These are phyloP conservation scores for Strigomonas oncopelti DNA, from an alignment of 208 protist genomes.

Conservation along the genomic window DNA sequence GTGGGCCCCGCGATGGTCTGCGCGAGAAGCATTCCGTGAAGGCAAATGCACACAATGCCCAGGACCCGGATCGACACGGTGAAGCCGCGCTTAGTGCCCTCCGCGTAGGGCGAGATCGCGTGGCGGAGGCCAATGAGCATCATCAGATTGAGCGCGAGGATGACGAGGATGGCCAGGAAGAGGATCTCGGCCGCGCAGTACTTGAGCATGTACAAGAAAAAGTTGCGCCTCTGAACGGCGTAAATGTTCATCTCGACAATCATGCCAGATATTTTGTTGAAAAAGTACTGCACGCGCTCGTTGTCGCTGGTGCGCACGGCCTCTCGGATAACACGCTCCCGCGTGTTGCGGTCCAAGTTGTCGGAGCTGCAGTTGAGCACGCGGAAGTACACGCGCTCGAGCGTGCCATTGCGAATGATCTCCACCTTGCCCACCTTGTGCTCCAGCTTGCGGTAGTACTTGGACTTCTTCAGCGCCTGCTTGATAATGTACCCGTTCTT, in stretches of 20 bases:
- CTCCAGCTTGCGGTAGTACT: constrained; percentile 31
- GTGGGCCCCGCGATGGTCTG: constrained; percentile 38
- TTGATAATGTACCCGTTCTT: constrained; percentile 40
- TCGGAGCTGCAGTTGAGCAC: constrained; percentile 33
- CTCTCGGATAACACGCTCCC: constrained; percentile 27
- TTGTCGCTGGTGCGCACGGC: constrained; percentile 57
- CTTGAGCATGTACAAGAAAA: constrained; percentile 34
- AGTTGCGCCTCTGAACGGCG: constrained; percentile 29
- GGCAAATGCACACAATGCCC: constrained; percentile 32
- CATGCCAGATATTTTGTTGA: constrained; percentile 29
- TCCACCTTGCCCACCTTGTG: constrained; percentile 60
- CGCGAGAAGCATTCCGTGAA: constrained; percentile 36
- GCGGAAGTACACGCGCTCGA: constrained; percentile 75
- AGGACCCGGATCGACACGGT: constrained; percentile 24
- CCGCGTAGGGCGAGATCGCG: constrained; percentile 32
- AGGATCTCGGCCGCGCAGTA: constrained; percentile 40
- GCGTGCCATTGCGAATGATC: constrained; percentile 40
- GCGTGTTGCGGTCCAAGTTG: constrained; percentile 33
- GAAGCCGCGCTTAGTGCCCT: constrained; percentile 23
- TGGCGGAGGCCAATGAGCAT: constrained; percentile 41
- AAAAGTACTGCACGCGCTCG: constrained; percentile 56
- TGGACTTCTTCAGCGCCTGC: constrained; percentile 41
- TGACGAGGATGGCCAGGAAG: constrained; percentile 30
- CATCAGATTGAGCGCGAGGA: constrained; percentile 48
- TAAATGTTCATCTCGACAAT: constrained; percentile 60